Base-by-base conservation (phyloP, 1,284 basidiomycete genomes). In the Sparassis latifolia region DNA sequence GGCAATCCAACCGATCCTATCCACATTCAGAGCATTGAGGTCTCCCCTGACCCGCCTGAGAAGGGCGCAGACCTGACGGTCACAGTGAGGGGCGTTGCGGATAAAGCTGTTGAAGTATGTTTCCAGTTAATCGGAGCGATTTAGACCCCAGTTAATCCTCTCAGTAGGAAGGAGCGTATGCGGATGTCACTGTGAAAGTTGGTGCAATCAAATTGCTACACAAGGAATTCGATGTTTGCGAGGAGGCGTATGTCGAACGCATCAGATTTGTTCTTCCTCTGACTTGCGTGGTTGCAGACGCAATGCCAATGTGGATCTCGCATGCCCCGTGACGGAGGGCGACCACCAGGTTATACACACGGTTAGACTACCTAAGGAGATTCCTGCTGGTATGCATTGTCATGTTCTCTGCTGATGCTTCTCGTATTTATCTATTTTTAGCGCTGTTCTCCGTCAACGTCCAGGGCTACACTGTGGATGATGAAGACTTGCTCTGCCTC, bases 381-480 rank as follows among this genome's bases (percentile, higher is more conserved):
- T 97, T 50, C 94, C 94, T 2, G 77, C 73, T 67, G 92, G 93
- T 91, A 54, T 51, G 80, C 64, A 10, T 41, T 12, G 45, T 47
- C 6, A 52, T 49, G 31, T 20, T 32, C 40, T 32, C 45, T 20
- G 20, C 33, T 50, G 44, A 47, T 52, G 62, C 42, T 28, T 4
- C 42, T 33, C 41, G 7, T 37, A 10, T 48, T 10, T 51, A 45
- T 10, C 28, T 37, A 9, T 28, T 6, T 42, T 49, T 52, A 94
- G 96, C 92, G 69, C 96, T 92, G 67, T 97, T 97, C 72, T 69
- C 62, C 5, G 82, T 99, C 49, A 66, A 77, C 42, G 80, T 95
- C 28, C 66, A 71, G 5, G 95, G 82, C 1, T 91, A 79, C 63
- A 93, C 89, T 1, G 76, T 61, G n/a, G 79, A 87, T 0, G 92